A percentile compares a stretch with the other conserved stretches of the same genome.
Conservation (phyloP, 2,329 filamentous ascomycete genomes). For the Akanthomyces muscarius region DNA sequence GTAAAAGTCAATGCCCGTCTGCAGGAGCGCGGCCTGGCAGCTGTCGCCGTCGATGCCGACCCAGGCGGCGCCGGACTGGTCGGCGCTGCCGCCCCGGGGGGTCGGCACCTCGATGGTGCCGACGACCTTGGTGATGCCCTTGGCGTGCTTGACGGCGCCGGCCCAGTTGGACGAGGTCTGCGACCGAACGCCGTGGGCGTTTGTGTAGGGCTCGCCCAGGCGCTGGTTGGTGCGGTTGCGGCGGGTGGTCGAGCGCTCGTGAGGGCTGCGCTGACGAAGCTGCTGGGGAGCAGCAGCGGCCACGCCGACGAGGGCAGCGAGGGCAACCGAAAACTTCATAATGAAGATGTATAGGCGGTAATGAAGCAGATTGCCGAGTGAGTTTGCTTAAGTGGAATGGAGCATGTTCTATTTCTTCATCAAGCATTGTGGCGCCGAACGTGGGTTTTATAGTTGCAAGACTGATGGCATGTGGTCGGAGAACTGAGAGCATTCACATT, state of each 20-base stretch:
- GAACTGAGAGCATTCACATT: neutral
- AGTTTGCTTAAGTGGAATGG: no score
- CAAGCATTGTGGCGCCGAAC: neutral
- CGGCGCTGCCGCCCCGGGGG: neutral
- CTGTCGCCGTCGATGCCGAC: slow-evolving; percentile 40
- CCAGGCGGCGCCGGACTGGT: slow-evolving; percentile 31
- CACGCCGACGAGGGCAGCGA: neutral
- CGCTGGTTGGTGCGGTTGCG: neutral
- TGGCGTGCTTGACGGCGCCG: slow-evolving; percentile 3
- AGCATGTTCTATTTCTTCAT: neutral
- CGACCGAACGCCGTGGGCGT: neutral
- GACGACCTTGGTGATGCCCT: neutral
- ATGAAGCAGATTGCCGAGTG: neutral
- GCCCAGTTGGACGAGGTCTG: neutral
- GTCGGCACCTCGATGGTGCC: neutral
- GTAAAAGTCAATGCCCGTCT: slow-evolving; percentile 38
- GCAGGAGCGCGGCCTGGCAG: slow-evolving; percentile 33
- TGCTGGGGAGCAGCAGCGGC: neutral
- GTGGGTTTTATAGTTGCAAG: neutral
- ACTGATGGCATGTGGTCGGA: neutral
- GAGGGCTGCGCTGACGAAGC: neutral
- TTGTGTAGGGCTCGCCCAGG: neutral
- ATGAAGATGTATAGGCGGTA: no score
- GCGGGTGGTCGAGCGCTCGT: neutral
- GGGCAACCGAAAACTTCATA: neutral